A percentile compares a stretch with the other conserved stretches of the same genome.
Evolutionary conservation across 1,284 basidiomycete species (phyloP).

Genomic region (Cryptococcus neoformans): DNA sequence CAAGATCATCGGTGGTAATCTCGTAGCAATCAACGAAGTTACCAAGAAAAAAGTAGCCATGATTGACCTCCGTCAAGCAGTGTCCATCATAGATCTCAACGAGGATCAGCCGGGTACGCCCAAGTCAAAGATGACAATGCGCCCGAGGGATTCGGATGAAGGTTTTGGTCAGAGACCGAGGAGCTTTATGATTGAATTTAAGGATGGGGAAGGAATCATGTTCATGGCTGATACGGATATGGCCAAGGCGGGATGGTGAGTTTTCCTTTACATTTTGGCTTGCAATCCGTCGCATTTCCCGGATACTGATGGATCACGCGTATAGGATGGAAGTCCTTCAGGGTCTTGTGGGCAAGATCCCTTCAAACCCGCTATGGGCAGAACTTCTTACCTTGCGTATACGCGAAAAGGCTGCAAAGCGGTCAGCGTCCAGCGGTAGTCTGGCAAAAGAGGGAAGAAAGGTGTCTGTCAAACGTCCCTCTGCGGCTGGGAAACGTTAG

Average conservation of each 20-base stretch:
- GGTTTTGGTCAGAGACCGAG: conserved; percentile 59
- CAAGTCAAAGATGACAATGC: conserved; percentile 38
- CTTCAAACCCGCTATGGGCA: conserved; percentile 85
- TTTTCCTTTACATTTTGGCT: conserved; percentile 11
- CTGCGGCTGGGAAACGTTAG: background rate
- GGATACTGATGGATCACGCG: background rate
- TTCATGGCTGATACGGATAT: conserved; percentile 91
- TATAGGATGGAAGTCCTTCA: conserved; percentile 74
- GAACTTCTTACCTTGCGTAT: conserved; percentile 58
- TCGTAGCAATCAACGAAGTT: conserved; percentile 91
- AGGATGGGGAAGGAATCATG: conserved; percentile 71
- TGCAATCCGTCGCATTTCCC: background rate
- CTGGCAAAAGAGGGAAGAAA: conserved; percentile 12
- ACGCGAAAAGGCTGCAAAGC: conserved; percentile 9
- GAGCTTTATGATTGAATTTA: conserved; percentile 82
- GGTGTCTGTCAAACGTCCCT: background rate
- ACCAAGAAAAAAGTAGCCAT: conserved; percentile 87
- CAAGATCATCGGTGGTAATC: conserved; percentile 77
- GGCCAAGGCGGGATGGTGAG: conserved; percentile 82
- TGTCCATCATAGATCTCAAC: conserved; percentile 70
- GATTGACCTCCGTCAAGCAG: conserved; percentile 84
- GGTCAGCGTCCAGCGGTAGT: conserved; percentile 9
- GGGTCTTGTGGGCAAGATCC: conserved; percentile 78
- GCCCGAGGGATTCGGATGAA: conserved; percentile 63
- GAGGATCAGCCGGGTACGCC: conserved; percentile 33